Evolutionary conservation across 2,329 filamentous ascomycete genomes (phyloP), one percentile per base, ranked within the genome.

Genomic region (Drechslerella coelobrocha): DNA sequence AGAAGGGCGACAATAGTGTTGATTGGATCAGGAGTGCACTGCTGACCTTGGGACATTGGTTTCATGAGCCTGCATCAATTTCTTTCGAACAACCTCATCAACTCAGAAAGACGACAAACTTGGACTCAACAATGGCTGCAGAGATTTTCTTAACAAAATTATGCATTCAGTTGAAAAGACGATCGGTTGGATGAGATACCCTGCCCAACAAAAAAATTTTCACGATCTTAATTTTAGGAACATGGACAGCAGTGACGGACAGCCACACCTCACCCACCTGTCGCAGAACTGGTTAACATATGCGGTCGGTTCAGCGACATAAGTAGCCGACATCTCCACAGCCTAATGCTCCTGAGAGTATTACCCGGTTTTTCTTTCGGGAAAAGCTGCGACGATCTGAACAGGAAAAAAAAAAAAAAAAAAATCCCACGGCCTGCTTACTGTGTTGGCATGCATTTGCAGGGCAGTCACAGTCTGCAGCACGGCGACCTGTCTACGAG

Each of bases 161-260:
- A 60, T 60, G 54, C 53, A 43, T 52, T 27, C 51, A 43, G 52
- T 45, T n/a, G 53, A 54, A 59, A 55, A 63, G 29, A 52, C 48
- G 51, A 71, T 71, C 66, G 66, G 66, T 71, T 71, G 66, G 66
- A 59, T 27, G 39, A 71, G 53, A 63, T 56, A 48, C 53, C 59
- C 50, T 63, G 48, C 48, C 59, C 59, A 71, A 71, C 61, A 71
- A 71, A 69, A 59, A 14, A 27, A 54, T 63, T 51, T 47, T 63
- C 66, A 60, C 48, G 59, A 71, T 63, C 51, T 60, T 71, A 71
- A 71, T 63, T 71, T 71, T 62, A 63, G 66, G 59, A 21, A 61
- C 45, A 41, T 17, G 5, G 39, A 37, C 27, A 51, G 27, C 14
- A 17, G 45, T 10, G 55, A 59, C 56, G 50, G 51, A 60, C 56